Percentiles rank a stretch among this genome's conserved stretches.
Conservation (phyloP, 192 early-diverging fungal species). For the Pilaira anomala region DNA sequence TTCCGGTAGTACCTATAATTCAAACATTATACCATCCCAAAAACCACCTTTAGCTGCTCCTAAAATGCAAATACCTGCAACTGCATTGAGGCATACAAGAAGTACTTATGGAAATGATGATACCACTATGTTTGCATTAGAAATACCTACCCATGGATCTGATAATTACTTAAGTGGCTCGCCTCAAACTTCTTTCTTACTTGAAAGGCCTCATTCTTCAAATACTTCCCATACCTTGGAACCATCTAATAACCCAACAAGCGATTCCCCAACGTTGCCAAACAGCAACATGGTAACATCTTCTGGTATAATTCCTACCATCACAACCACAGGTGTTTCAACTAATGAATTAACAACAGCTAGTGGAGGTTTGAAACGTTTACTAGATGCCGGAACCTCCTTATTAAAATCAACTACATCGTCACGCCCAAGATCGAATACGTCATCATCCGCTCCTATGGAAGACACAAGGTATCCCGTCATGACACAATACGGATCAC, state of each 20-base stretch:
- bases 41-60: slow-evolving; percentile 29
- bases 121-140: slow-evolving; percentile 29
- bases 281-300: background rate
- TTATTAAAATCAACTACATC: slow-evolving; percentile 21
- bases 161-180: background rate
- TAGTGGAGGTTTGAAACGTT: slow-evolving; percentile 21
- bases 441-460: slow-evolving; percentile 15
- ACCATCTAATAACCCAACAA: background rate
- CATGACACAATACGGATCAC: background rate
- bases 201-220: background rate
- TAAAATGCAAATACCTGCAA: slow-evolving; percentile 36
- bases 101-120: slow-evolving; percentile 31
- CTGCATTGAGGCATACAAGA: slow-evolving; percentile 28
- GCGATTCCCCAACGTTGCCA: background rate
- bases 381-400: slow-evolving; percentile 32
- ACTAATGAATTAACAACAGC: background rate
- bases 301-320: background rate
- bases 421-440: slow-evolving; percentile 27
- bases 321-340: background rate
- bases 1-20: background rate
- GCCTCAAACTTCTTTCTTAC: background rate
- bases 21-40: slow-evolving; percentile 30
- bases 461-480: slow-evolving; percentile 6
- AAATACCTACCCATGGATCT: slow-evolving; percentile 15
- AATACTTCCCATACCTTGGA: background rate